Conservation (phyloP, 768 basidiomycete genomes). For the Lanmaoa pseudosensibilis region DNA sequence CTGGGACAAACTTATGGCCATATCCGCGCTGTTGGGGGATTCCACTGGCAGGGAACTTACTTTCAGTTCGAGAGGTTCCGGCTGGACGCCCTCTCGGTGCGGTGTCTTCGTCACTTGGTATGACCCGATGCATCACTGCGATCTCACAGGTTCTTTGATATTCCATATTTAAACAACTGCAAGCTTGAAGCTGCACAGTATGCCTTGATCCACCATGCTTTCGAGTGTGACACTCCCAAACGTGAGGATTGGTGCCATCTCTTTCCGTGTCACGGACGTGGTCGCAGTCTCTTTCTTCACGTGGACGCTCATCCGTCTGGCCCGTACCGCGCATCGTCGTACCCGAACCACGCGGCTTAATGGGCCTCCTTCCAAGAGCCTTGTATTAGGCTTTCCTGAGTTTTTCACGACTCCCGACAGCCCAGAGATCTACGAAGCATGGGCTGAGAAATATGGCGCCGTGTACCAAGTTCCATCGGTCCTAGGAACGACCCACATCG, state of each 20-base stretch:
- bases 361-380: constrained; percentile 44
- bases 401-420: constrained; percentile 32
- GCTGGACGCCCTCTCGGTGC: no score
- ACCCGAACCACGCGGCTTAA: constrained; percentile 36
- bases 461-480: constrained; percentile 43
- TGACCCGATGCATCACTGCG: no score
- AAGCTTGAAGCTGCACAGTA: not conserved
- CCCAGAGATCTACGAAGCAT: constrained; percentile 43
- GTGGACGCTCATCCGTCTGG: constrained; percentile 17
- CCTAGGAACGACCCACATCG: constrained; percentile 38
- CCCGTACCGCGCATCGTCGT: constrained; percentile 6
- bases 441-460: constrained; percentile 48
- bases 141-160: no score
- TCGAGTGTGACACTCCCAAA: not conserved
- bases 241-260: not conserved
- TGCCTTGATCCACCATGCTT: not conserved
- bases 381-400: constrained; percentile 42
- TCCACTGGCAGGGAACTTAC: no score
- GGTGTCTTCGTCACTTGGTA: no score
- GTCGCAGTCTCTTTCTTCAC: constrained; percentile 15
- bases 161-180: not conserved
- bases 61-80: no score
- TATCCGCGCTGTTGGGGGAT: no score
- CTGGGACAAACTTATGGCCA: no score
- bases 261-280: constrained; percentile 8